Evolutionary conservation across 2,329 filamentous ascomycete genomes (phyloP), one percentile per base, ranked within the genome.

Genomic region (Ceratocystis papillata): DNA sequence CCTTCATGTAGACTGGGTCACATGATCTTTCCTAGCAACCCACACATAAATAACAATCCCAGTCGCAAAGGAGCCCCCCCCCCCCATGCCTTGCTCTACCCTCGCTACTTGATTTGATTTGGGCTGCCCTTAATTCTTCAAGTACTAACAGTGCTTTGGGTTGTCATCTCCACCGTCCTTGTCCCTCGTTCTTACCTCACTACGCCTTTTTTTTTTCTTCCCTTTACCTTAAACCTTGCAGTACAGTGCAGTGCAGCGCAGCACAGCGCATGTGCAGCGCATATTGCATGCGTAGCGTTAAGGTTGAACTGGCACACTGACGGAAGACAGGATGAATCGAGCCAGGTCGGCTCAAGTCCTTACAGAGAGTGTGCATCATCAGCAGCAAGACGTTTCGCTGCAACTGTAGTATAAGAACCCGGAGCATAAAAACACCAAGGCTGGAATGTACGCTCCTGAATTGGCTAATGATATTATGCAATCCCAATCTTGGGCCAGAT

Each of bases 11-110:
- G 55, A 59, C 28, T 4, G 12, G 25, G 28, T 59, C 55, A 59
- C 55, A 59, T 59, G 55, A 59, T 59, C 55, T 8, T 59, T 59
- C 25, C 55, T 37, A 37, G 1, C 55, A 20, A 41, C 28, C 55
- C 28, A 37, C 55, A 20, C 28, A 5, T 20, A 12, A 55, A 20
- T 4, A 48, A n/a, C 1, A 20, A 48, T 22, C 46, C 46, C 8
- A 22, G 46, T 48, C 20, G 17, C 3, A 25, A 12, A 25, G 5
- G 1, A 50, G 6, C 20, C 5, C 20, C 20, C 20, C 20, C n/a
- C 48, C n/a, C 45, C 45, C 45, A 2, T 33, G 30, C 1, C 30
- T 33, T 33, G 6, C 6, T 30, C 30, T 33, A 33, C 30, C 30
- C 30, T 30, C 30, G 45, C 8, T 59, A 30, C 10, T 37, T 30